Conservation (phyloP, 768 basidiomycete species). For the Russula emetica region DNA sequence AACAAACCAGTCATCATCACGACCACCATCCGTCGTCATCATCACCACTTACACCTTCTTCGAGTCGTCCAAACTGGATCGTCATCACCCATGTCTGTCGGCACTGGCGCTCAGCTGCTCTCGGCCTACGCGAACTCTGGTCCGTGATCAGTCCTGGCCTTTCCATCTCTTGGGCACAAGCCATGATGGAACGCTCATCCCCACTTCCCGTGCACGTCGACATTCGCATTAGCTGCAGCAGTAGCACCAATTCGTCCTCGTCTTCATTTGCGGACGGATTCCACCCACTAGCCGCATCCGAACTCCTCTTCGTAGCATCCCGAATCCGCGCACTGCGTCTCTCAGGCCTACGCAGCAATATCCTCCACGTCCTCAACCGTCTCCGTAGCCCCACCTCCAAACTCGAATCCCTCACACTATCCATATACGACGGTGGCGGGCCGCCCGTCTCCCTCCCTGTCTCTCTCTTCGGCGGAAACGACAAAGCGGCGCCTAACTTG, state of each 20-base stretch:
- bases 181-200: conserved; percentile 23
- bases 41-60: not conserved
- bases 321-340: conserved; percentile 21
- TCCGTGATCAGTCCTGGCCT: conserved; percentile 16
- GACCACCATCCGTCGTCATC: too few relatives aligned
- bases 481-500: conserved; percentile 13
- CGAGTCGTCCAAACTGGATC: conserved; percentile 14
- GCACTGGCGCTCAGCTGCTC: conserved; percentile 21
- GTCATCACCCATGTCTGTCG: conserved; percentile 17
- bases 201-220: conserved; percentile 15
- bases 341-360: conserved; percentile 13
- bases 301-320: conserved; percentile 18
- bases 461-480: conserved; percentile 13
- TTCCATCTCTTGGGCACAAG: conserved; percentile 19
- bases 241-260: not conserved
- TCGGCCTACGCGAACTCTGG: conserved; percentile 23
- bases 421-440: conserved; percentile 14
- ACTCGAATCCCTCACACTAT: conserved; percentile 5
- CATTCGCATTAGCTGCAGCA: conserved; percentile 8
- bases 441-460: conserved; percentile 9
- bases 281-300: conserved; percentile 22
- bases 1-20: too few relatives aligned
- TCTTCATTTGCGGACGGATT: conserved; percentile 10
- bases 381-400: conserved; percentile 18
- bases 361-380: conserved; percentile 17